Base-by-base conservation (phyloP, 176 grass and related monocot species). In the Microstegium vimineum region DNA sequence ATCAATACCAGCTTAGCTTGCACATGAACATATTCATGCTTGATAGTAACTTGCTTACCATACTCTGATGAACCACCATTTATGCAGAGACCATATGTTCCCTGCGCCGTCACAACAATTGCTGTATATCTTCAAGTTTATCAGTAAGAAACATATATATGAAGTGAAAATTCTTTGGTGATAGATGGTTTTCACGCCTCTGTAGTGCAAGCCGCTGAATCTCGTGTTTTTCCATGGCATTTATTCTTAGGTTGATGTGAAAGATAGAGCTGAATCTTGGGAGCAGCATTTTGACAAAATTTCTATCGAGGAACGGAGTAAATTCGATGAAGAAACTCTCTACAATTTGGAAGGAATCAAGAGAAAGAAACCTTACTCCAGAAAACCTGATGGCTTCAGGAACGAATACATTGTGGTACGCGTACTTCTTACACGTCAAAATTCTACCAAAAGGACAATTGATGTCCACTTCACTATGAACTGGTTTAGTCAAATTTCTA, bases 291-390 rank as follows among this genome's bases (percentile, higher is more conserved):
- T 83, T 14, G 74, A 83, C 7, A 83, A 64, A 81, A 61, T 82
- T 69, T 76, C 85, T 62, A 35, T 82, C 0, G 45, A 79, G 35
- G 86, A 88, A 46, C 76, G 79, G 54, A 77, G 28, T 14, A 82
- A 88, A 64, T 82, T 87, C 71, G 79, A 87, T 54, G 80, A 87
- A 51, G 56, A 83, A 78, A 87, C 86, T n/a, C 79, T 78, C 2
- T 84, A 23, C 33, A 82, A 78, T 13, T 30, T 87, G 79, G 54
- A 87, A 5, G 86, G 86, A 17, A 70, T 87, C 25, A 82, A 71
- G 66, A 56, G 25, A 63, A 78, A 77, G 13, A 87, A 87, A 77
- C 12, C 10, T 16, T 83, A 87, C 73, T 77, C 33, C 0, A 74
- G 18, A 72, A 84, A 79, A 57, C 41, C 59, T 12, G 86, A 88